Percentiles rank a stretch among this genome's conserved stretches.
Conservation (phyloP, 2,329 filamentous ascomycete species). For the Colletotrichum gloeosporioides region DNA sequence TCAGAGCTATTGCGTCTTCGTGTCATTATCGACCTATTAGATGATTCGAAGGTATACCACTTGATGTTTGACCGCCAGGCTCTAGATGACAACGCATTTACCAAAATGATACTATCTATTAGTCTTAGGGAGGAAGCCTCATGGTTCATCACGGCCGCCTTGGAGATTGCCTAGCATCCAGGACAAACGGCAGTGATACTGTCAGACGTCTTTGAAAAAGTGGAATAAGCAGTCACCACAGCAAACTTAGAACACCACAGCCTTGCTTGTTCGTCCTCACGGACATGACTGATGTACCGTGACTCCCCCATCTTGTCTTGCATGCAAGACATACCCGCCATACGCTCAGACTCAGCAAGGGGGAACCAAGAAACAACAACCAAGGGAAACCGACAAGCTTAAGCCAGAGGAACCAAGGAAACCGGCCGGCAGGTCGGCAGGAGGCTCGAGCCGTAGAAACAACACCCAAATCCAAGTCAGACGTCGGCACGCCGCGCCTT, state of each 20-base stretch:
- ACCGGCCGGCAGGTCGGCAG: background rate
- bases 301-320: background rate
- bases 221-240: slow-evolving; percentile 24
- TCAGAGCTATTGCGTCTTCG: background rate
- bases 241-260: background rate
- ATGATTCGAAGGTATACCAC: background rate
- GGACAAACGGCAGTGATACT: accelerated
- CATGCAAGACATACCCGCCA: background rate
- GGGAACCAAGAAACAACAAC: background rate
- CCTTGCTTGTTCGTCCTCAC: background rate
- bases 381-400: background rate
- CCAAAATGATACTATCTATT: too few species aligned
- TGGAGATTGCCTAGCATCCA: background rate
- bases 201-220: background rate
- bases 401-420: background rate
- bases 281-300: background rate
- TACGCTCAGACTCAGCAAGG: background rate
- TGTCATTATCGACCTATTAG: background rate
- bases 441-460: background rate
- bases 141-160: too few species aligned
- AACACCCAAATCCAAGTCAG: background rate
- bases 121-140: too few species aligned
- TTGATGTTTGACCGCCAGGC: accelerated
- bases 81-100: background rate
- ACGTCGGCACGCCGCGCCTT: background rate